Evolutionary conservation across 2,329 filamentous ascomycete genomes (phyloP).

Genomic region (Alternaria angustiovoidea): DNA sequence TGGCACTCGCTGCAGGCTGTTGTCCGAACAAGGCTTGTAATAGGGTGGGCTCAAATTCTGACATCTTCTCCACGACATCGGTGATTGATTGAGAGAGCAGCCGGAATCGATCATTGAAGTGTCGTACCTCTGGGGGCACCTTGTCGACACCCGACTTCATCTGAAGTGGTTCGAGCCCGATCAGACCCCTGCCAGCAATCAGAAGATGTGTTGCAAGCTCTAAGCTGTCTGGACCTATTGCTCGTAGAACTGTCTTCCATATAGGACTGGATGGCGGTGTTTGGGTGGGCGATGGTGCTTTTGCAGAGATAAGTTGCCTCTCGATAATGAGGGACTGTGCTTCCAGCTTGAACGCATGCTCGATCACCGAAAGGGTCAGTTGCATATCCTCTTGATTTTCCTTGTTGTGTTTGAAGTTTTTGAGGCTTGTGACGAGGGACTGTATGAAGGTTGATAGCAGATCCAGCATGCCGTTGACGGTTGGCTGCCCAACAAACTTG

Average conservation of each 20-base stretch:
- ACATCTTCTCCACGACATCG: slow-evolving; percentile 78
- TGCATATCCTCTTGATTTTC: slow-evolving; percentile 47
- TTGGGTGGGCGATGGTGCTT: slow-evolving; percentile 69
- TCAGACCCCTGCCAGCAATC: slow-evolving; percentile 72
- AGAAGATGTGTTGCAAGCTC: slow-evolving; percentile 78
- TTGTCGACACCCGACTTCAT: slow-evolving; percentile 50
- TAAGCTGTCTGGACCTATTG: slow-evolving; percentile 71
- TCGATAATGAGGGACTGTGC: slow-evolving; percentile 74
- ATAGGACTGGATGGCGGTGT: slow-evolving; percentile 75
- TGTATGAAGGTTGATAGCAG: slow-evolving; percentile 68
- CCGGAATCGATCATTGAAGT: slow-evolving; percentile 79
- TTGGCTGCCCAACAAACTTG: slow-evolving; percentile 52
- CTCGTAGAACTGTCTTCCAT: slow-evolving; percentile 78
- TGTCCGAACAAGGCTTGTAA: slow-evolving; percentile 75
- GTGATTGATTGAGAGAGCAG: slow-evolving; percentile 70
- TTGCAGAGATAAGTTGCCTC: slow-evolving; percentile 69
- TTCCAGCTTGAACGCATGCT: slow-evolving; percentile 73
- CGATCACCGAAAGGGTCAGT: slow-evolving; percentile 70
- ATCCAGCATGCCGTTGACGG: slow-evolving; percentile 67
- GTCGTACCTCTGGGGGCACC: slow-evolving; percentile 64
- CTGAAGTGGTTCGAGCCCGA: slow-evolving; percentile 76
- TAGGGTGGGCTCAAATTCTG: slow-evolving; percentile 75
- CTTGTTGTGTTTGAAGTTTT: slow-evolving; percentile 36
- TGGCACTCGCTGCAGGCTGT: slow-evolving; percentile 72
- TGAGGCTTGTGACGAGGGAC: slow-evolving; percentile 45